Percentiles rank a stretch among this genome's conserved stretches.
Conservation (phyloP, 2,329 filamentous ascomycete species). For the Drechmeria coniospora region DNA sequence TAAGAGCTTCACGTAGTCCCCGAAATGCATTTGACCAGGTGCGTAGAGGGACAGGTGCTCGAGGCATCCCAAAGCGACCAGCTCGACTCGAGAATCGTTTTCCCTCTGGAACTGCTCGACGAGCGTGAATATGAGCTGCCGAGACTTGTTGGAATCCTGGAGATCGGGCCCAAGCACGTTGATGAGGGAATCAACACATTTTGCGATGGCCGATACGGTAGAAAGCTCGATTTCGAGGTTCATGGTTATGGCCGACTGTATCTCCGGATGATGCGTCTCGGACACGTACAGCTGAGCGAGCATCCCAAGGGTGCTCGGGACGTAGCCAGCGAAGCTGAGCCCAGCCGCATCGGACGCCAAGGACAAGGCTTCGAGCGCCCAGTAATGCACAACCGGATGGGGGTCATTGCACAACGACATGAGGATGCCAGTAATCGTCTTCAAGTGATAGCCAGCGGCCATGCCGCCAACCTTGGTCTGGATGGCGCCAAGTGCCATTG, state of each 20-base stretch:
- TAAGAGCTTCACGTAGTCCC: constrained; percentile 66
- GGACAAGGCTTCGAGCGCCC: constrained; percentile 80
- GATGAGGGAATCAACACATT: constrained; percentile 87
- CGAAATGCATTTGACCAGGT: constrained; percentile 71
- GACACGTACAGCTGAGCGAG: constrained; percentile 82
- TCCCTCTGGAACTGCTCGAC: constrained; percentile 72
- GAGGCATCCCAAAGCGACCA: constrained; percentile 65
- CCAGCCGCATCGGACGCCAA: constrained; percentile 84
- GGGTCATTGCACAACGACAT: constrained; percentile 95
- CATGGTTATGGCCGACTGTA: constrained; percentile 64
- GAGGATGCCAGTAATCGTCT: constrained; percentile 93
- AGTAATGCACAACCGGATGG: constrained; percentile 89
- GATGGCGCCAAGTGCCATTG: constrained; percentile 82
- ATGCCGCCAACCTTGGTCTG: constrained; percentile 94
- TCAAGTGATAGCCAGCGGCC: constrained; percentile 90
- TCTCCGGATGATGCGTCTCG: constrained; percentile 81
- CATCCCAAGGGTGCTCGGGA: constrained; percentile 83
- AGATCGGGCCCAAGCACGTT: constrained; percentile 92
- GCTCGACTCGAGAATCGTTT: constrained; percentile 52
- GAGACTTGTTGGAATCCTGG: constrained; percentile 81
- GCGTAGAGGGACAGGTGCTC: constrained; percentile 91
- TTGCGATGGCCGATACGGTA: constrained; percentile 67
- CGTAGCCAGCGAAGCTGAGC: constrained; percentile 79
- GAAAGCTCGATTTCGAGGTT: constrained; percentile 79
- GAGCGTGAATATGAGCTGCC: constrained; percentile 79